Base-by-base conservation (phyloP, 192 early-diverging fungal species). In the Coemansia sp. region DNA sequence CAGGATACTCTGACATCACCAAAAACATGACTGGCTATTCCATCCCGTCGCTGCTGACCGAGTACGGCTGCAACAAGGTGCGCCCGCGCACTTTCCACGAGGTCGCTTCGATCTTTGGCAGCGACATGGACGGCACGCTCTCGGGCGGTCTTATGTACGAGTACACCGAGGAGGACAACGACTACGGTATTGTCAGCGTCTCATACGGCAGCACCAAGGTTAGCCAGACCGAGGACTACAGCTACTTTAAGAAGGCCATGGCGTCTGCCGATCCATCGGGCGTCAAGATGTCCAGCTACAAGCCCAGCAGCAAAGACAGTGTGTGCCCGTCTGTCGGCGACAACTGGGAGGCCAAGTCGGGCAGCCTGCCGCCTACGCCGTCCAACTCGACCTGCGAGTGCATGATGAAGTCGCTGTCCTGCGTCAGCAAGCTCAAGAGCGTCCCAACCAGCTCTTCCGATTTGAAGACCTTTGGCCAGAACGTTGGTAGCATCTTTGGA, bases 81-180 rank as follows among this genome's bases (percentile, higher is more conserved):
- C 65, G 78, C 6, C 91, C 91, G 7, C 88, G 92, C 38, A 79
- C 79, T 0, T 93, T 93, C 76, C 71, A 85, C 9, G 92, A 93
- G 68, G 83, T 92, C 14, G 78, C 70, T 5, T 75, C 91, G 7
- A 83, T 93, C 48, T 91, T 91, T 73, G 87, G 91, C 7, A 74
- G 84, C 2, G 79, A 91, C 51, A 93, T 93, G 92, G 84, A 83
- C 7, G 64, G 66, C 35, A 71, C 71, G 8, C 89, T 90, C 79
- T 91, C 90, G 28, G 91, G 91, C 51, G 91, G 89, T 54, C 80
- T 93, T 34, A 86, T 90, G 35, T 93, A 93, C 70, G 90, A 91
- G 78, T 91, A 88, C 85, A 85, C 87, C 12, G 86, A 93, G 61
- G 91, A 93, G 71, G 76, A 77, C 73, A 93, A 93, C 72, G 72